These are phyloP conservation scores for Leucoagaricus sp. DNA, from an alignment of 1,284 basidiomycete genomes.

Conservation along the genomic window DNA sequence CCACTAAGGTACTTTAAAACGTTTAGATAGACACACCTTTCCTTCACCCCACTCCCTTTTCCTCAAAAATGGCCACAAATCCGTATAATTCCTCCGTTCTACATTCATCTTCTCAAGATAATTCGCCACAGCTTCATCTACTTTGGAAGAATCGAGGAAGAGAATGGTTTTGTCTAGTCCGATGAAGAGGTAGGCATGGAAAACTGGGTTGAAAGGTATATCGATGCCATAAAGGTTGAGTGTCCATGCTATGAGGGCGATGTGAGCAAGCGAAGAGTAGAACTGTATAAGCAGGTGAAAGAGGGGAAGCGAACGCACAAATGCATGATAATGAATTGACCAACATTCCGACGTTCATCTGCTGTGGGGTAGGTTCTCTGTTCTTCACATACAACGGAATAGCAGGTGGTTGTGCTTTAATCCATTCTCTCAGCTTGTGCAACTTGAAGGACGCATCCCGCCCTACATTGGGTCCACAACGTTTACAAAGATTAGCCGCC, in stretches of 20 bases:
- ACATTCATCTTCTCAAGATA: conserved; percentile 64
- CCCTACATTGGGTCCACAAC: conserved; percentile 36
- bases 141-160: conserved; percentile 69
- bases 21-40: conserved; percentile 49
- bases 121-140: conserved; percentile 49
- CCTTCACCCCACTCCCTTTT: conserved; percentile 74
- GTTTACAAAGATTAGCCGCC: neutral
- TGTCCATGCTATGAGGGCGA: conserved; percentile 59
- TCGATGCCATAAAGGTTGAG: conserved; percentile 87
- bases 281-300: conserved; percentile 9
- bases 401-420: conserved; percentile 58
- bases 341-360: conserved; percentile 67
- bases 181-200: conserved; percentile 83
- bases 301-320: conserved; percentile 41
- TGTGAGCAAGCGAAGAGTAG: neutral
- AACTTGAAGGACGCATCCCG: conserved; percentile 62
- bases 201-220: conserved; percentile 86
- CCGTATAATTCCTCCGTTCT: conserved; percentile 79
- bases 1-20: no score
- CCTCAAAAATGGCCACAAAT: conserved; percentile 79
- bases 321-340: conserved; percentile 64
- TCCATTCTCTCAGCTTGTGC: conserved; percentile 60
- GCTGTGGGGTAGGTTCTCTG: conserved; percentile 52
- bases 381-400: conserved; percentile 63
- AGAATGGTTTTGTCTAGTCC: conserved; percentile 60